Conservation (phyloP, 495 filamentous ascomycete species). For the Rostrohypoxylon terebratum region DNA sequence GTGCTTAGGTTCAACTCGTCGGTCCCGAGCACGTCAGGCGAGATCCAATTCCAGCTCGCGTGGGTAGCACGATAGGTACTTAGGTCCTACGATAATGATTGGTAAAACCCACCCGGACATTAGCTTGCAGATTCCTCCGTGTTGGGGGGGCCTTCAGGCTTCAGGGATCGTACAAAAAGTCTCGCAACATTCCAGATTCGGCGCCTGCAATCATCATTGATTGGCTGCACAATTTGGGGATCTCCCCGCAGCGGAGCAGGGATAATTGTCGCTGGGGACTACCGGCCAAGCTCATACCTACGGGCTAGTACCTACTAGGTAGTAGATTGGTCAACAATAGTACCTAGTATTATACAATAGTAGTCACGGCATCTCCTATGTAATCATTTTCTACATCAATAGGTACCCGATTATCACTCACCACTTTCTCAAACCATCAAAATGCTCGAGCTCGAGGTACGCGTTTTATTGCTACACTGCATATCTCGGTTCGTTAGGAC, state of each 20-base stretch:
- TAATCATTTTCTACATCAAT: not conserved
- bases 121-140: conserved; percentile 30
- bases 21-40: conserved; percentile 28
- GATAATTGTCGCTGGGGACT: conserved; percentile 1
- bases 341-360: no score
- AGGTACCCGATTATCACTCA: not conserved
- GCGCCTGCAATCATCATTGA: conserved; percentile 28
- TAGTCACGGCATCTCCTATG: not conserved
- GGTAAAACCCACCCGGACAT: not conserved
- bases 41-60: not conserved
- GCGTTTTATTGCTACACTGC: not conserved
- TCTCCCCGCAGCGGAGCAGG: not conserved
- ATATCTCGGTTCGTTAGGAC: not conserved
- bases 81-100: conserved; percentile 5
- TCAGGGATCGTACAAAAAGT: conserved; percentile 22
- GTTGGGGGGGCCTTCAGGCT: not conserved
- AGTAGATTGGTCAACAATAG: not conserved
- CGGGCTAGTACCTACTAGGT: no score
- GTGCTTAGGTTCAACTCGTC: conserved; percentile 8
- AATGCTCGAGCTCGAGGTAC: not conserved
- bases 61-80: not conserved
- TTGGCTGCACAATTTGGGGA: conserved; percentile 17
- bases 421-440: not conserved
- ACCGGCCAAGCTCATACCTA: not conserved
- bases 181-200: conserved; percentile 26